Evolutionary conservation across 2,329 filamentous ascomycete species (phyloP).

Genomic region (Mariannaea sp.): DNA sequence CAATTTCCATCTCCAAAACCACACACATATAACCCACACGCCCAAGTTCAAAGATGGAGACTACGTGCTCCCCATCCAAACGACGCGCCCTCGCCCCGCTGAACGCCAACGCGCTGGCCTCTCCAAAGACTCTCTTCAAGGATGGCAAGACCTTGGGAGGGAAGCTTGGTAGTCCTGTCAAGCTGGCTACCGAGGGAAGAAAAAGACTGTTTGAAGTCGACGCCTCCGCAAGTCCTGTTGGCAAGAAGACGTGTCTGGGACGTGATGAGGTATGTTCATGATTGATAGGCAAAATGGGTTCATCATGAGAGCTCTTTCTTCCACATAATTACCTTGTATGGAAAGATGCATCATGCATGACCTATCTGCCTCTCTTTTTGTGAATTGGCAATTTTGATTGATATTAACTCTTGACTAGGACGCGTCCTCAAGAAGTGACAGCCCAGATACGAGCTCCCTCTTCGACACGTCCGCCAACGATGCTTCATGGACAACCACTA

Average conservation of each 20-base stretch:
- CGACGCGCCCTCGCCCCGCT: slow-evolving; percentile 55
- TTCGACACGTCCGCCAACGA: slow-evolving; percentile 56
- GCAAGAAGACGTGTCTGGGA: slow-evolving; percentile 44
- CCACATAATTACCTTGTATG: too few species aligned
- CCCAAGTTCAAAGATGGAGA: slow-evolving; percentile 26
- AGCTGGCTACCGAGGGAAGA: slow-evolving; percentile 36
- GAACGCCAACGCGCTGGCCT: slow-evolving; percentile 50
- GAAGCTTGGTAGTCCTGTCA: slow-evolving; percentile 32
- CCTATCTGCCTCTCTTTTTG: neutral
- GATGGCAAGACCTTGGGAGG: slow-evolving; percentile 11
- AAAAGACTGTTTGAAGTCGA: slow-evolving; percentile 36
- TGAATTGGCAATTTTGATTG: neutral
- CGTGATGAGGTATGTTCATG: slow-evolving; percentile 38
- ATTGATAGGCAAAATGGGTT: neutral
- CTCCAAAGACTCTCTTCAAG: slow-evolving; percentile 37
- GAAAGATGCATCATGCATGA: too few species aligned
- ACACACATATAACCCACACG: too few species aligned
- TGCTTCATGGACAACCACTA: slow-evolving; percentile 53
- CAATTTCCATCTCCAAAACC: too few species aligned
- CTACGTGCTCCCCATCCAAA: slow-evolving; percentile 47
- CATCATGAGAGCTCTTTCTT: neutral
- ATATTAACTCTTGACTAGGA: slow-evolving; percentile 25
- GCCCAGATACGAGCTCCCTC: slow-evolving; percentile 53
- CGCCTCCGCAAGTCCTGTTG: slow-evolving; percentile 29
- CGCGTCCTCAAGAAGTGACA: slow-evolving; percentile 40